These are phyloP conservation scores for Conticribra weissflogii DNA, from an alignment of 108 stramenopile species.

Conservation along the genomic window DNA sequence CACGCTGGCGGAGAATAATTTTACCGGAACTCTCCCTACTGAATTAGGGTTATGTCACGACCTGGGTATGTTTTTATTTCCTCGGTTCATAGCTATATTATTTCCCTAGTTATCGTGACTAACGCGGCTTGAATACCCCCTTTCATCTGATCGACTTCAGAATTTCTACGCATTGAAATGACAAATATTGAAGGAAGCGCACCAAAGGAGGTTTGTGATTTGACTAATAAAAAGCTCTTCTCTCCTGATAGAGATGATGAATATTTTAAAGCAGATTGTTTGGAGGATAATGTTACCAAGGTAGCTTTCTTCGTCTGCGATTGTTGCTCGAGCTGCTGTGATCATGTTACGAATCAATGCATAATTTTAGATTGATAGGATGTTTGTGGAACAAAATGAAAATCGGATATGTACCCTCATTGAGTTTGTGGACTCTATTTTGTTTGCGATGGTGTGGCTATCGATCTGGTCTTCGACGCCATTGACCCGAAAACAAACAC, in stretches of 20 bases:
- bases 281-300: neutral
- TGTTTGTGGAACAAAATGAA: too few species aligned
- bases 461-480: too few species aligned
- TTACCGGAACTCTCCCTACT: slow-evolving; percentile 20
- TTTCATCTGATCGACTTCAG: neutral
- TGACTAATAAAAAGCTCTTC: neutral
- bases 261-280: neutral
- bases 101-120: neutral
- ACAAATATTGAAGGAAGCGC: slow-evolving; percentile 4
- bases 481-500: too few species aligned
- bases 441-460: too few species aligned
- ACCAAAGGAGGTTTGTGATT: slow-evolving; percentile 16
- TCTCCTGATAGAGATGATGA: neutral
- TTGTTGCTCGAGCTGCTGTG: neutral
- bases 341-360: neutral
- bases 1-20: slow-evolving; percentile 6
- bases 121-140: neutral
- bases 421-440: too few species aligned
- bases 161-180: slow-evolving; percentile 1
- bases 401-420: too few species aligned
- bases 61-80: neutral
- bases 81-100: neutral
- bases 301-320: neutral
- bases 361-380: too few species aligned
- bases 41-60: slow-evolving; percentile 10